A percentile compares a stretch with the other conserved stretches of the same genome.
Conservation (phyloP, 2,329 filamentous ascomycete genomes). For the Penicillium sp. region DNA sequence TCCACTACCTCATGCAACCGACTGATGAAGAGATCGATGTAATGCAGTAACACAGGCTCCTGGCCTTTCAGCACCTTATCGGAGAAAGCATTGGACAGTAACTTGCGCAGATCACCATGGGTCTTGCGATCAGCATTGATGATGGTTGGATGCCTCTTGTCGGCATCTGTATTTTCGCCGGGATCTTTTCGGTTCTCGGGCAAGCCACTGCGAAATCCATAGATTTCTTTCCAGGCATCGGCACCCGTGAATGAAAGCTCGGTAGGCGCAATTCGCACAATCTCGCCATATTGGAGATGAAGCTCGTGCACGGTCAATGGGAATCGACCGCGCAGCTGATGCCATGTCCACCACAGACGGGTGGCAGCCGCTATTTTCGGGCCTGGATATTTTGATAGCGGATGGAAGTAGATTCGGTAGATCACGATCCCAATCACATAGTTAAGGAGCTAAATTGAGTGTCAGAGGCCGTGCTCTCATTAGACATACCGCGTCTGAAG, state of each 20-base stretch:
- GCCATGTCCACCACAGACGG: constrained; percentile 1
- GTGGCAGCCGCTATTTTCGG: not conserved
- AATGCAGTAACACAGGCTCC: constrained; percentile 10
- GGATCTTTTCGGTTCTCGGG: not conserved
- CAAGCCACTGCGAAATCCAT: not conserved
- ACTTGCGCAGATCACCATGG: constrained; percentile 28
- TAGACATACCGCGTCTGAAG: too few species aligned
- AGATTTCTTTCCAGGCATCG: constrained; percentile 31
- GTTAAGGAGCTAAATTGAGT: too few species aligned
- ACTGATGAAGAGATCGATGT: constrained; percentile 25
- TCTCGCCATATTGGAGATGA: constrained; percentile 28
- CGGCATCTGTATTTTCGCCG: not conserved
- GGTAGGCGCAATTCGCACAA: constrained; percentile 30
- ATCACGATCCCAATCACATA: not conserved
- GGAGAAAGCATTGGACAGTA: constrained; percentile 26
- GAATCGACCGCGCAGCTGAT: constrained; percentile 5
- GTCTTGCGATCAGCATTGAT: constrained; percentile 1
- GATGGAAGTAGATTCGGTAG: constrained; percentile 5
- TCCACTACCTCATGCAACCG: constrained; percentile 27
- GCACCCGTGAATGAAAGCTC: constrained; percentile 21
- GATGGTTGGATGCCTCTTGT: not conserved
- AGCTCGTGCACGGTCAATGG: constrained; percentile 22
- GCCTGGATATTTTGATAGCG: constrained; percentile 1
- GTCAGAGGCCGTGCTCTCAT: too few species aligned
- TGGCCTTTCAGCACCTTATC: constrained; percentile 15